These are phyloP conservation scores for Daldinia sp. DNA, from an alignment of 2,329 filamentous ascomycete species.

Conservation along the genomic window DNA sequence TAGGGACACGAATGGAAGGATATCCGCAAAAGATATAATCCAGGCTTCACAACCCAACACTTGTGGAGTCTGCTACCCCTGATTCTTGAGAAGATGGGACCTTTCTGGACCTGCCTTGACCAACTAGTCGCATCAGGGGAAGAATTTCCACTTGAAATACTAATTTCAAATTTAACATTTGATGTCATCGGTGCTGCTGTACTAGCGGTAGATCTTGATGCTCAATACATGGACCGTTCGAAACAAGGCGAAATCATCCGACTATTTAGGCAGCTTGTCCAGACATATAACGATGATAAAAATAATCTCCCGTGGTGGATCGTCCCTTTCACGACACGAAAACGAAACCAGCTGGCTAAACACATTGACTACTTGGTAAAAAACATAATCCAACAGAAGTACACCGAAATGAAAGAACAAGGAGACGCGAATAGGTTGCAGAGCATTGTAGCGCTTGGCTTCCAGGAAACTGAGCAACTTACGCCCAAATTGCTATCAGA, in stretches of 20 bases:
- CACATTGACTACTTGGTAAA: slow-evolving; percentile 46
- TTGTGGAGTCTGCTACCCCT: slow-evolving; percentile 54
- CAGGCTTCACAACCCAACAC: slow-evolving; percentile 55
- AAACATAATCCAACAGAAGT: slow-evolving; percentile 47
- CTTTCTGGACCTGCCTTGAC: slow-evolving; percentile 52
- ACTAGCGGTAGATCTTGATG: slow-evolving; percentile 53
- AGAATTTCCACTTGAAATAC: slow-evolving; percentile 46
- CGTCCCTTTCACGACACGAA: slow-evolving; percentile 27
- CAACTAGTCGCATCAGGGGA: slow-evolving; percentile 45
- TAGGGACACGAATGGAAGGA: slow-evolving; percentile 51
- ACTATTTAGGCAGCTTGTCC: slow-evolving; percentile 48
- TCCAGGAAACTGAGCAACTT: slow-evolving; percentile 49
- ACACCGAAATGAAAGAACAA: slow-evolving; percentile 36
- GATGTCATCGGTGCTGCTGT: slow-evolving; percentile 56
- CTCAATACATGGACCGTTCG: slow-evolving; percentile 48
- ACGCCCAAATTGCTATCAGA: slow-evolving; percentile 48
- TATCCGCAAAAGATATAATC: slow-evolving; percentile 54
- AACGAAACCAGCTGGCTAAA: slow-evolving; percentile 25
- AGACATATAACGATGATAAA: slow-evolving; percentile 44
- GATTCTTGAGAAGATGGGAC: slow-evolving; percentile 53
- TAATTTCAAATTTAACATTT: slow-evolving; percentile 53
- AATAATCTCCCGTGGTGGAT: slow-evolving; percentile 43
- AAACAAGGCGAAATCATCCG: slow-evolving; percentile 50
- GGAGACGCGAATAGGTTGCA: slow-evolving; percentile 30
- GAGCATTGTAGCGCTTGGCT: slow-evolving; percentile 53